phyloP scores from a whole-genome alignment of 1,139 yeast genomes.

The Pichia cactophila region DNA sequence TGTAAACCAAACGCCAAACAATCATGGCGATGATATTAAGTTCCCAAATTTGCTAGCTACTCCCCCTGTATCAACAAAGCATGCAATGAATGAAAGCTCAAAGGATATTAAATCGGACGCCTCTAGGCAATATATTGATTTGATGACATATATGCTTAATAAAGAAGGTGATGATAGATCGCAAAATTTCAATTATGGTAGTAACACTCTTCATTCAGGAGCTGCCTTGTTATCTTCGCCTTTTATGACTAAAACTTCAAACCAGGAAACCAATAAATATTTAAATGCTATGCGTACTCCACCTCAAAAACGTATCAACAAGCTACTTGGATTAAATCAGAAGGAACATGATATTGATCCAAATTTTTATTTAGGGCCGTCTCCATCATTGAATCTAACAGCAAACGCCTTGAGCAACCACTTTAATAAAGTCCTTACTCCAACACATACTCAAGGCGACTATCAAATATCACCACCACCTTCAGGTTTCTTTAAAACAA shows the following conservation, averaged over 20 bases:
- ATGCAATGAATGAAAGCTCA: too few species aligned
- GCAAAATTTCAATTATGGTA: background rate
- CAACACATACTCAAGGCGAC: background rate
- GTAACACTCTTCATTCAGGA: background rate
- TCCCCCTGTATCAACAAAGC: background rate
- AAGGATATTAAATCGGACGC: background rate
- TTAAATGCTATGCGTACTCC: background rate
- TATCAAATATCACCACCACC: slow-evolving; percentile 1
- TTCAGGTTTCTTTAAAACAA: background rate
- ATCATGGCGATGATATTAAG: background rate
- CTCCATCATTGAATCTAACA: background rate
- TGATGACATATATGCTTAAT: background rate
- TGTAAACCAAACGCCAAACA: background rate
- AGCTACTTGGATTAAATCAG: background rate
- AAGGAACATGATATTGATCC: slow-evolving; percentile 6
- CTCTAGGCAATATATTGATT: background rate
- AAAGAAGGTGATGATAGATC: background rate
- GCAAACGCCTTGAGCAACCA: background rate
- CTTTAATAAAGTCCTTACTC: background rate
- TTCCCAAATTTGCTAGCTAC: background rate
- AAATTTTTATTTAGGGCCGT: slow-evolving; percentile 2
- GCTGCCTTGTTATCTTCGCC: background rate
- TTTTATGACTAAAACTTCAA: background rate
- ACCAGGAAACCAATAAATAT: background rate
- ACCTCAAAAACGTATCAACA: background rate